phyloP scores from a whole-genome alignment of 495 filamentous ascomycete genomes.

The Eremomyces bilateralis region DNA sequence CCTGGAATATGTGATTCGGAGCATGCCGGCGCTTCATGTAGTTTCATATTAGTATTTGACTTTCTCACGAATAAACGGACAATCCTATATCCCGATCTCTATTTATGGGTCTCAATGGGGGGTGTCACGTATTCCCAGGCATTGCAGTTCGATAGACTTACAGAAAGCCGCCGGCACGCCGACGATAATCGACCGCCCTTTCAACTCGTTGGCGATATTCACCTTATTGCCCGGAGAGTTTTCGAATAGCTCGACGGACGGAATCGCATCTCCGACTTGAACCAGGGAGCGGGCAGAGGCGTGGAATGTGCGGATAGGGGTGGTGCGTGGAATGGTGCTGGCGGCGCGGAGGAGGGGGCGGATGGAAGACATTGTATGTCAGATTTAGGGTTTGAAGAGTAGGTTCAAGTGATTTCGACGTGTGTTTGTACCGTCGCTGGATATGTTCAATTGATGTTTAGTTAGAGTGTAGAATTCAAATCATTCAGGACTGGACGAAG shows the following conservation, averaged over 20 bases:
- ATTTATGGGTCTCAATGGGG: not conserved
- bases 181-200: conserved; percentile 53
- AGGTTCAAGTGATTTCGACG: too few species aligned
- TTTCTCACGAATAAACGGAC: too few species aligned
- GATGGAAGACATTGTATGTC: not conserved
- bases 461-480: too few species aligned
- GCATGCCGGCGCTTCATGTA: conserved; percentile 39
- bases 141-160: conserved; percentile 18
- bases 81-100: too few species aligned
- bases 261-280: conserved; percentile 37
- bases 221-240: conserved; percentile 59
- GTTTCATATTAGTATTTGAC: not conserved
- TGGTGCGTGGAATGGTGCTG: too few species aligned
- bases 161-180: conserved; percentile 83
- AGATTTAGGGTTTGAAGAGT: not conserved
- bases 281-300: conserved; percentile 27
- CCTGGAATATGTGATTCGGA: conserved; percentile 60
- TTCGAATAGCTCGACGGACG: conserved; percentile 40
- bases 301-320: too few species aligned
- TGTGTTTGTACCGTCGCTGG: too few species aligned
- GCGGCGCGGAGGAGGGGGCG: conserved; percentile 3
- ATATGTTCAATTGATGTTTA: too few species aligned
- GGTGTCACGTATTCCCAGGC: not conserved
- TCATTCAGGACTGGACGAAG: too few species aligned
- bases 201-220: conserved; percentile 57